phyloP scores from a whole-genome alignment of 2,329 filamentous ascomycete genomes.

The Macrophomina tecta region DNA sequence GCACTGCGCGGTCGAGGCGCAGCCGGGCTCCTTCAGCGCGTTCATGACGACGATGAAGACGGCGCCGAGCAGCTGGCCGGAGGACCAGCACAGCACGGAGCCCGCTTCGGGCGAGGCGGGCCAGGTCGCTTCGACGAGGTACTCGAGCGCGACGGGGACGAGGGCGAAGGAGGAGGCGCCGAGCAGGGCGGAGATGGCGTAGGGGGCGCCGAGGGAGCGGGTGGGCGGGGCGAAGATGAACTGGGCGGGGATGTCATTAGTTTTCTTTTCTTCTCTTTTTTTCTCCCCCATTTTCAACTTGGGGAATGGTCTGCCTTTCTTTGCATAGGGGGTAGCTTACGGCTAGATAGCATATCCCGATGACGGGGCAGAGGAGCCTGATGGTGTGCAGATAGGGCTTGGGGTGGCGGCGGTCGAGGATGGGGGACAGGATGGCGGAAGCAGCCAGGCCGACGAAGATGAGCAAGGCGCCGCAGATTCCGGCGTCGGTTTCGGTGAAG shows the following conservation, averaged over 20 bases:
- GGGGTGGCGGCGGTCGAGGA: constrained; percentile 81
- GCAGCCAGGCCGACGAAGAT: constrained; percentile 85
- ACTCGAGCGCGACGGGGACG: constrained; percentile 85
- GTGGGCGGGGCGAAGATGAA: constrained; percentile 82
- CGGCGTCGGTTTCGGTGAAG: constrained; percentile 82
- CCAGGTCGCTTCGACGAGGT: constrained; percentile 83
- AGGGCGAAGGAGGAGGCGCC: constrained; percentile 82
- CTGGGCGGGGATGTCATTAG: too few relatives aligned
- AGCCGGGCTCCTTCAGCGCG: constrained; percentile 62
- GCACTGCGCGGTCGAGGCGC: constrained; percentile 37
- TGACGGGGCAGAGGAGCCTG: constrained; percentile 75
- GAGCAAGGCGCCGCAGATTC: constrained; percentile 85
- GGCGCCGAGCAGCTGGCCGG: constrained; percentile 83
- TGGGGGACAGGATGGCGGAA: constrained; percentile 76
- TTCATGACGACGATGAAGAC: constrained; percentile 85
- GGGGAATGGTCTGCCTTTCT: too few relatives aligned
- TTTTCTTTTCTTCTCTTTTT: too few relatives aligned
- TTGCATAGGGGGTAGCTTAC: too few relatives aligned
- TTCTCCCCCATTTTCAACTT: too few relatives aligned
- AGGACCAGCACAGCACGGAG: constrained; percentile 81
- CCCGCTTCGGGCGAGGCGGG: constrained; percentile 87
- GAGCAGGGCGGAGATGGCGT: constrained; percentile 74
- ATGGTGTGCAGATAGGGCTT: constrained; percentile 71
- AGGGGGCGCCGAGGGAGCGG: constrained; percentile 68
- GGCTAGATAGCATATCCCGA: constrained; percentile 74